Percentiles rank a stretch among this genome's conserved stretches.
phyloP scores from a whole-genome alignment of 345 rosid genomes.

The Cardamine resedifolia region DNA sequence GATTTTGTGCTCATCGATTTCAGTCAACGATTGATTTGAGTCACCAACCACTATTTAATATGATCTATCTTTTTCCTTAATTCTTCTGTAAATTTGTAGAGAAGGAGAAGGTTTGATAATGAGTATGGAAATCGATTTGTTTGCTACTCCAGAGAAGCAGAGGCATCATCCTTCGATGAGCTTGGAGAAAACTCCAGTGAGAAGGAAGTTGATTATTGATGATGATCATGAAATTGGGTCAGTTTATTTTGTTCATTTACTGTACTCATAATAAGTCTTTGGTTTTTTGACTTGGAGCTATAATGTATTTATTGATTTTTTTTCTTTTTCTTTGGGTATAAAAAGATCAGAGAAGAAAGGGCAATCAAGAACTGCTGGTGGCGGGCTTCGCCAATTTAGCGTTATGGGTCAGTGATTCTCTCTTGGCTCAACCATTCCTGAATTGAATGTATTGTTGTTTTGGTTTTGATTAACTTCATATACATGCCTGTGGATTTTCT shows the following conservation, averaged over 20 bases:
- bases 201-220: constrained; percentile 35
- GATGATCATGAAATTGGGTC: constrained; percentile 33
- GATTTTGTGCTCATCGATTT: neutral
- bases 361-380: constrained; percentile 42
- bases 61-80: neutral
- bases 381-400: constrained; percentile 48
- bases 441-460: neutral
- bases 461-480: neutral
- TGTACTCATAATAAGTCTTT: neutral
- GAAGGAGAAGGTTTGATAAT: neutral
- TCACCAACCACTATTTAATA: neutral
- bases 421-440: neutral
- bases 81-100: neutral
- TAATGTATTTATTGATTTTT: neutral
- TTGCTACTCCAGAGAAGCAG: constrained; percentile 36
- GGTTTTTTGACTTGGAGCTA: neutral
- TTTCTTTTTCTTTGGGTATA: neutral
- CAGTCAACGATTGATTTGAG: constrained; percentile 8
- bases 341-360: constrained; percentile 39
- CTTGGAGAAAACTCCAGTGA: constrained; percentile 31
- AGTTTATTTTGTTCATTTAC: neutral
- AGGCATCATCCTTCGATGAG: constrained; percentile 20
- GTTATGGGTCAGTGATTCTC: constrained; percentile 42
- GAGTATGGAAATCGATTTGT: constrained; percentile 34
- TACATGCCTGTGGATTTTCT: constrained; percentile 1